Percentiles rank a stretch among this genome's conserved stretches.
phyloP scores from a whole-genome alignment of 2,329 filamentous ascomycete genomes.

The Grosmannia serpens region DNA sequence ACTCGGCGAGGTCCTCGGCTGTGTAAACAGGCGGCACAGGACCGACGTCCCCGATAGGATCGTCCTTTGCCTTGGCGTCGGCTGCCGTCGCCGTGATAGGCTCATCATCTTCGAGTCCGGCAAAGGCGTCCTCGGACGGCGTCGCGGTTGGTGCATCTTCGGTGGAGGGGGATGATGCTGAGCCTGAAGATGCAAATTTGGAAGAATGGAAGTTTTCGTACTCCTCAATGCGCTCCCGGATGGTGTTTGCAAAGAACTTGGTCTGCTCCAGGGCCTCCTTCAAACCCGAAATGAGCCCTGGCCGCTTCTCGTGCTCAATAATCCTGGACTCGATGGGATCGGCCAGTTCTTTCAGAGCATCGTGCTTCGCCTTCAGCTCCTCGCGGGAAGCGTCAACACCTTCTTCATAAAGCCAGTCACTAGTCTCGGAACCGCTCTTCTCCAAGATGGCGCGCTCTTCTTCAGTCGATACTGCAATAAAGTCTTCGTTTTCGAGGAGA shows the following conservation, averaged over 20 bases:
- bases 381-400: slow-evolving; percentile 65
- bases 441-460: slow-evolving; percentile 56
- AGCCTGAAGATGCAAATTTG: slow-evolving; percentile 30
- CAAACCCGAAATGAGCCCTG: slow-evolving; percentile 54
- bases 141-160: slow-evolving; percentile 25
- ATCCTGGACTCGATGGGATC: slow-evolving; percentile 65
- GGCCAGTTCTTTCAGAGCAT: slow-evolving; percentile 66
- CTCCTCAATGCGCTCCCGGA: slow-evolving; percentile 59
- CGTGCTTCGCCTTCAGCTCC: slow-evolving; percentile 64
- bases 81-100: slow-evolving; percentile 19
- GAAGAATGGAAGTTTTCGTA: slow-evolving; percentile 52
- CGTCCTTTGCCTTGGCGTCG: slow-evolving; percentile 19
- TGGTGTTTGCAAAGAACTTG: slow-evolving; percentile 54
- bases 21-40: slow-evolving; percentile 58
- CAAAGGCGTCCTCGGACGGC: slow-evolving; percentile 46
- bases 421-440: slow-evolving; percentile 53
- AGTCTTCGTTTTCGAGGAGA: slow-evolving; percentile 64
- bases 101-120: slow-evolving; percentile 66
- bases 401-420: slow-evolving; percentile 87
- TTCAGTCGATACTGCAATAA: slow-evolving; percentile 59
- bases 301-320: slow-evolving; percentile 60
- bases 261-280: slow-evolving; percentile 62
- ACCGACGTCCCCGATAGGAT: slow-evolving; percentile 30
- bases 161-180: slow-evolving; percentile 26
- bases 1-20: slow-evolving; percentile 55